These are phyloP conservation scores for Wickerhamiella sorbophila DNA, from an alignment of 805 yeast genomes.

Conservation along the genomic window DNA sequence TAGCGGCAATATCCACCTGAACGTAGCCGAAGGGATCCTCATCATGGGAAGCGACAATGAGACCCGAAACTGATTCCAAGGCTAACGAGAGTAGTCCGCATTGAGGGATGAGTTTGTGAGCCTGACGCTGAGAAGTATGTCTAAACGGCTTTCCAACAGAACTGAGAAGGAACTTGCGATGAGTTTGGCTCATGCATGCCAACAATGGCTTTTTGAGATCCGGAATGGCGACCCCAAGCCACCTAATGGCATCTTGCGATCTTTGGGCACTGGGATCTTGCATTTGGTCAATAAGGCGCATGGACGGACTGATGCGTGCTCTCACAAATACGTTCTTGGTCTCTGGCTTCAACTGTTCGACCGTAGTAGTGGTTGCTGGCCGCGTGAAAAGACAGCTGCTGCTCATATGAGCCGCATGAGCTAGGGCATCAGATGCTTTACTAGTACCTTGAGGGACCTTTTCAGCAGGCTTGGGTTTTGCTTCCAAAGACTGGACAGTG, in stretches of 20 bases:
- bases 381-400: background rate
- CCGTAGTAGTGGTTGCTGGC: background rate
- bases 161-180: constrained; percentile 12
- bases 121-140: constrained; percentile 21
- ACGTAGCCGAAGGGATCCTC: constrained; percentile 30
- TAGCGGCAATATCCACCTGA: constrained; percentile 27
- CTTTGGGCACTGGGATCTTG: background rate
- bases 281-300: background rate
- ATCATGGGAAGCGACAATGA: constrained; percentile 23
- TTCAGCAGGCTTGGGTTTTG: background rate
- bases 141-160: constrained; percentile 24
- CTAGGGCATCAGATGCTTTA: too few species aligned
- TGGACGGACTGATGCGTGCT: background rate
- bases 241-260: background rate
- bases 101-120: constrained; percentile 18
- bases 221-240: background rate
- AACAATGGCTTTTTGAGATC: background rate
- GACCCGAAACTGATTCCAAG: constrained; percentile 20
- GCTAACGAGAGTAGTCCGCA: constrained; percentile 22
- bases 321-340: background rate
- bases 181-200: background rate
- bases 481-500: background rate
- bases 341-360: background rate
- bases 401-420: too few species aligned
- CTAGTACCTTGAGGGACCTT: background rate